phyloP scores from a whole-genome alignment of 164 flowering plant species.

The Berberis thunbergii region DNA sequence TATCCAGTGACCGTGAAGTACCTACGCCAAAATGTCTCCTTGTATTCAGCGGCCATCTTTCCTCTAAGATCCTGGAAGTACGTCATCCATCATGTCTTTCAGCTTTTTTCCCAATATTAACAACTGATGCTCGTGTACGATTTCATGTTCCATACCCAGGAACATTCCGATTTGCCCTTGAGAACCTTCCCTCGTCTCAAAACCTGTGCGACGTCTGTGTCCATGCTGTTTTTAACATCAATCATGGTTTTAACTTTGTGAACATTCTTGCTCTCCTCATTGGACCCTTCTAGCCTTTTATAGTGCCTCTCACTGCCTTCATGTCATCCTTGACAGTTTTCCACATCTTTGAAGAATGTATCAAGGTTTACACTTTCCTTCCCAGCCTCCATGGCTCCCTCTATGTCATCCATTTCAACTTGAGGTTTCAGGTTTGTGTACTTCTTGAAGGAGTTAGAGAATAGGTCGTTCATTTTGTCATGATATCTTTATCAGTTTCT shows the following conservation, averaged over 20 bases:
- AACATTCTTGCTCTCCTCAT: constrained; percentile 22
- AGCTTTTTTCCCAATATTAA: constrained; percentile 24
- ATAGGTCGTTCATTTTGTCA: constrained; percentile 25
- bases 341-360: constrained; percentile 26
- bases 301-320: constrained; percentile 16
- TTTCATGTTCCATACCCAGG: constrained; percentile 28
- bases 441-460: constrained; percentile 24
- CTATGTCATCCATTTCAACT: constrained; percentile 15
- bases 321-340: constrained; percentile 25
- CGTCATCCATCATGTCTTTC: constrained; percentile 26
- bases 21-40: too few species aligned
- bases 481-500: too few species aligned
- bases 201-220: constrained; percentile 20
- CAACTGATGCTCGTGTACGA: constrained; percentile 25
- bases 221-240: constrained; percentile 19
- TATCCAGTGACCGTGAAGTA: too few species aligned
- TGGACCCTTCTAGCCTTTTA: constrained; percentile 17
- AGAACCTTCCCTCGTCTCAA: constrained; percentile 16
- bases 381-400: constrained; percentile 5
- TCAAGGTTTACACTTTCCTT: constrained; percentile 23
- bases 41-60: constrained; percentile 17
- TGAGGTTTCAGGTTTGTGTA: constrained; percentile 25
- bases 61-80: constrained; percentile 17
- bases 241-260: constrained; percentile 27
- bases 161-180: constrained; percentile 20